These are phyloP conservation scores for Tripidium arundinaceum DNA, from an alignment of 202 grass and related monocot genomes.

Conservation along the genomic window DNA sequence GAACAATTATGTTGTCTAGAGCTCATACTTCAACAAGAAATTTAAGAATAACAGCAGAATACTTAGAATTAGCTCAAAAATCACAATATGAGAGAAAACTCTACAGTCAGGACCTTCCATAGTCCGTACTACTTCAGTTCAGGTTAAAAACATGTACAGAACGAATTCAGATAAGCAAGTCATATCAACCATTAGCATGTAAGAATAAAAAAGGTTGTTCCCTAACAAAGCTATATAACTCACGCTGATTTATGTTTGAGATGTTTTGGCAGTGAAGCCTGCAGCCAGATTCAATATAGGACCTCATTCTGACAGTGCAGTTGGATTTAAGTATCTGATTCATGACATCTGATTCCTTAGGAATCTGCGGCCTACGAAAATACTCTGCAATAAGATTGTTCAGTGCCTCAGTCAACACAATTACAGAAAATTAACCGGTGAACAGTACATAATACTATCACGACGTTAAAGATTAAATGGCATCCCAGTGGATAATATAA, in stretches of 20 bases:
- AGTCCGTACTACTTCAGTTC: neutral
- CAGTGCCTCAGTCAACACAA: neutral
- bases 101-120: too few relatives aligned
- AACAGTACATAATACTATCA: neutral
- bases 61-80: neutral
- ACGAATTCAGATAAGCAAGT: neutral
- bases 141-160: neutral
- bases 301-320: slow-evolving; percentile 51
- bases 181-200: neutral
- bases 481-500: neutral
- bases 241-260: slow-evolving; percentile 67
- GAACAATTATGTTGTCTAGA: neutral
- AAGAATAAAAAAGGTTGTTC: neutral
- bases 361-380: slow-evolving; percentile 43
- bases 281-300: slow-evolving; percentile 60
- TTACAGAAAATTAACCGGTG: neutral
- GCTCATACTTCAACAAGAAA: neutral
- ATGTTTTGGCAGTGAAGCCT: slow-evolving; percentile 27
- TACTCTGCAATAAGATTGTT: slow-evolving; percentile 30
- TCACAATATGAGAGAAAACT: neutral
- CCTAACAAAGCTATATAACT: slow-evolving; percentile 30
- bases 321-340: slow-evolving; percentile 54
- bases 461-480: neutral
- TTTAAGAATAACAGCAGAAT: neutral
- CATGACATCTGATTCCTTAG: slow-evolving; percentile 29